These are phyloP conservation scores for Vachellia pachyceras DNA, from an alignment of 306 rosid genomes.

Conservation along the genomic window DNA sequence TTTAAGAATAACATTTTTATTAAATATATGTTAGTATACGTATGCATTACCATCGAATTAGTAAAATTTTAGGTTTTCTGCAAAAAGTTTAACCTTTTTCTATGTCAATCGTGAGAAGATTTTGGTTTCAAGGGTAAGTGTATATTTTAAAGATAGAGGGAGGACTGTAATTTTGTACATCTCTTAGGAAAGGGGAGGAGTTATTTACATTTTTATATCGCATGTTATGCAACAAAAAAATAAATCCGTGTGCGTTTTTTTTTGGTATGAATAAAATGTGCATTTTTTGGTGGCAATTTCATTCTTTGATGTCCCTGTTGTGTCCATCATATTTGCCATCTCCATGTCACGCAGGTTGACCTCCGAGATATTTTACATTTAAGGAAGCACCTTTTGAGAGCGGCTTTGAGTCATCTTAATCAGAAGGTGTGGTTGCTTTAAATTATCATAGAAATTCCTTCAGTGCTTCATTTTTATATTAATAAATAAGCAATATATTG, in stretches of 20 bases:
- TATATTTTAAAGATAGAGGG: neutral
- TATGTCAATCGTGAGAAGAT: neutral
- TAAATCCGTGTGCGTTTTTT: slow-evolving; percentile 7
- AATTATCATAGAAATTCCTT: slow-evolving; percentile 14
- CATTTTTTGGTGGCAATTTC: neutral
- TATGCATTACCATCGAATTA: neutral
- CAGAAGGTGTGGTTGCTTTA: slow-evolving; percentile 66
- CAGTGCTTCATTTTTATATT: slow-evolving; percentile 16
- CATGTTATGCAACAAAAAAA: neutral
- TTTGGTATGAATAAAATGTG: slow-evolving; percentile 14
- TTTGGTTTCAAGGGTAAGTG: neutral
- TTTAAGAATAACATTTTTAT: neutral
- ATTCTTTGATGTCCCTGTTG: slow-evolving; percentile 7
- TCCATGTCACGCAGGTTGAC: slow-evolving; percentile 65
- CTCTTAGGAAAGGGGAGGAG: neutral
- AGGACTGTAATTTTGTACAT: neutral
- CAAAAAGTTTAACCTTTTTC: neutral
- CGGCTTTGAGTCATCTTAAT: slow-evolving; percentile 58
- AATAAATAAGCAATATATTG: slow-evolving; percentile 12
- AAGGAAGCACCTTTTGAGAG: slow-evolving; percentile 76
- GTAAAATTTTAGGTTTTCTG: neutral
- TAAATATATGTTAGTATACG: neutral
- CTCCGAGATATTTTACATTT: slow-evolving; percentile 65
- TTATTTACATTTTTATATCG: neutral
- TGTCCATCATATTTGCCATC: slow-evolving; percentile 20